A percentile compares a stretch with the other conserved stretches of the same genome.
Conservation (phyloP, 352 stramenopile species). For the Paralagenidium karlingii region DNA sequence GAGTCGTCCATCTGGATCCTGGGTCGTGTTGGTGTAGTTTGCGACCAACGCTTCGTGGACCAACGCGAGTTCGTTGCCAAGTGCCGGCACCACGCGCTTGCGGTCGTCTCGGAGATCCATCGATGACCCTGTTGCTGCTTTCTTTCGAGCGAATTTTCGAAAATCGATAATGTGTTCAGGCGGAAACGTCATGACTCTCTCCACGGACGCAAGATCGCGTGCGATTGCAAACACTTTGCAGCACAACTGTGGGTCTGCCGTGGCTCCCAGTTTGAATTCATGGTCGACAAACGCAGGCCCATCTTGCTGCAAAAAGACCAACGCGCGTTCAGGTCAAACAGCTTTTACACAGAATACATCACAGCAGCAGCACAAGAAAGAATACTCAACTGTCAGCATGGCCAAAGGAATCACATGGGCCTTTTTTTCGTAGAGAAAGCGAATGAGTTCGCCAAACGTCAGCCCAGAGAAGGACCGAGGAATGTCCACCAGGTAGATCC, state of each 20-base stretch:
- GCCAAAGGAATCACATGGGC: slow-evolving; percentile 49
- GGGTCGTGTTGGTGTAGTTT: slow-evolving; percentile 14
- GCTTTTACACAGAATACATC: too few relatives aligned
- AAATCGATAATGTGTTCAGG: slow-evolving; percentile 65
- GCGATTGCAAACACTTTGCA: slow-evolving; percentile 72
- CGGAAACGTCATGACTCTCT: slow-evolving; percentile 42
- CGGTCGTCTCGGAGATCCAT: slow-evolving; percentile 14
- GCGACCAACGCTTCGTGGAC: slow-evolving; percentile 15
- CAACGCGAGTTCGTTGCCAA: slow-evolving; percentile 41
- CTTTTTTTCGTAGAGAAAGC: slow-evolving; percentile 66
- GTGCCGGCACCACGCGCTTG: slow-evolving; percentile 45
- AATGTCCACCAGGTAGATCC: slow-evolving; percentile 66
- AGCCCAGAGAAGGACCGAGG: slow-evolving; percentile 63
- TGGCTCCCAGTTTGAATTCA: slow-evolving; percentile 66
- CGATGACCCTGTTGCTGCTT: slow-evolving; percentile 30
- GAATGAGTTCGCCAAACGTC: slow-evolving; percentile 68
- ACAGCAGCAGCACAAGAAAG: too few relatives aligned
- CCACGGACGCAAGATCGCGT: slow-evolving; percentile 34
- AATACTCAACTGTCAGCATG: slow-evolving; percentile 27
- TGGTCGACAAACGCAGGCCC: slow-evolving; percentile 58
- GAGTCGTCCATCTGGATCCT: slow-evolving; percentile 37
- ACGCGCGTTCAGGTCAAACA: not conserved
- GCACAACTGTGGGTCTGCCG: slow-evolving; percentile 59
- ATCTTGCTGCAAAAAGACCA: slow-evolving; percentile 9
- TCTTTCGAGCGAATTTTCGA: slow-evolving; percentile 50